Base-by-base conservation (phyloP, 345 rosid genomes). In the Geranium rotundifolium region DNA sequence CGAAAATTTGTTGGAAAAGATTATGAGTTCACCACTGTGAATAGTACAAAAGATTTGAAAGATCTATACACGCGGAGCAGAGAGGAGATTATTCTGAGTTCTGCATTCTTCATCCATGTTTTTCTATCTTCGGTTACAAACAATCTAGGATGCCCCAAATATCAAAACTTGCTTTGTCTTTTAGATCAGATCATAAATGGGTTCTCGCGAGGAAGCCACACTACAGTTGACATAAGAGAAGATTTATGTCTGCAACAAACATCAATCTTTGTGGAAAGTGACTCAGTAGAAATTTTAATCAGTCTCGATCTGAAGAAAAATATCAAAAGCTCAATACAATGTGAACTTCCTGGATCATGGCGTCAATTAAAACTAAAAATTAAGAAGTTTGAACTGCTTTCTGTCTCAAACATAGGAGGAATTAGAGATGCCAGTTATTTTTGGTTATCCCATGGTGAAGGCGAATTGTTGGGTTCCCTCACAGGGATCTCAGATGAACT, bases 321-420 rank as follows among this genome's bases (percentile, higher is more conserved):
- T 64, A 58, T 79, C 23, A 81, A 77, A 71, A 68, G 73, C 67
- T 79, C 87, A 57, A 73, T 88, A 72, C 96, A 85, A 80, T 80
- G 64, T 60, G 96, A 90, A 75, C 95, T 90, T 73, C 89, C 91
- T 54, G 99, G 99, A 61, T 79, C 89, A 20, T 93, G 99, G 99
- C 63, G 67, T 67, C 75, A 67, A 71, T 71, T 90, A 19, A 85
- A 82, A 69, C 77, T 93, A 71, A 79, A 75, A 59, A 67, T 90
- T 75, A 77, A 70, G 68, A 85, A 85, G 66, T 69, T 88, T 58
- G 79, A 76, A 62, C 60, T 90, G 72, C 76, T 88, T 56, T 77
- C 83, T 69, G 90, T 80, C 67, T 80, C 91, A 55, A 84, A 86
- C 68, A 79, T 93, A 63, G 96, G 97, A 62, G 86, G 86, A 67